A percentile compares a stretch with the other conserved stretches of the same genome.
These are phyloP conservation scores for Trichoderma endophyticum DNA, from an alignment of 2,329 filamentous ascomycete genomes.

Conservation along the genomic window DNA sequence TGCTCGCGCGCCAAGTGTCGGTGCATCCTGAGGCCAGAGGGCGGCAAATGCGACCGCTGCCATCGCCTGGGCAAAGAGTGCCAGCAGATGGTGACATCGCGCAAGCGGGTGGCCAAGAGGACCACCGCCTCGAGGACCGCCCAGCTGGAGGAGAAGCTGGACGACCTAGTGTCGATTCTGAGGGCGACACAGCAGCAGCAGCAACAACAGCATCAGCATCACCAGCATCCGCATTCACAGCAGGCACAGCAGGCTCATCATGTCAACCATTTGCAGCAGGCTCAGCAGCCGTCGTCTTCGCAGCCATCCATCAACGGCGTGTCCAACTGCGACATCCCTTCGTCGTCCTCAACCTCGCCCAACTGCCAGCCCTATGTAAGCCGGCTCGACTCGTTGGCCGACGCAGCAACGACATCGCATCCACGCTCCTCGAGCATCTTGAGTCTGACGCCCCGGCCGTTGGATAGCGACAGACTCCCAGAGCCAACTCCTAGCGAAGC, in stretches of 20 bases:
- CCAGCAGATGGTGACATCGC: conserved; percentile 41
- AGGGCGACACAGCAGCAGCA: conserved; percentile 30
- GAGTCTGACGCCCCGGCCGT: background rate
- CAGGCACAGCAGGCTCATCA: conserved; percentile 17
- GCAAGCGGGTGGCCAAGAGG: conserved; percentile 37
- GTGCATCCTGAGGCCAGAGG: conserved; percentile 40
- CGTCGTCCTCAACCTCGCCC: conserved; percentile 4
- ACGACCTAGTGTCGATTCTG: conserved; percentile 47
- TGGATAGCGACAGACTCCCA: conserved; percentile 23
- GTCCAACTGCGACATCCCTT: background rate
- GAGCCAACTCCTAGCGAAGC: conserved; percentile 37
- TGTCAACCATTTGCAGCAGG: background rate
- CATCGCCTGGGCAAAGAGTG: conserved; percentile 48
- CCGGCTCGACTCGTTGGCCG: conserved; percentile 37
- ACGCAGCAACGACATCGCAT: conserved; percentile 34
- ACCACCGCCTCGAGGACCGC: conserved; percentile 38
- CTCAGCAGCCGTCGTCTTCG: conserved; percentile 18
- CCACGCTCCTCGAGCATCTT: background rate
- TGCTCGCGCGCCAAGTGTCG: conserved; percentile 49
- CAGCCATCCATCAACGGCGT: conserved; percentile 14
- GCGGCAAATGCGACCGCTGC: conserved; percentile 39
- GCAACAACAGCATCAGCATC: conserved; percentile 17
- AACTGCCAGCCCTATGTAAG: conserved; percentile 25
- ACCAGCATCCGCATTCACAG: background rate
- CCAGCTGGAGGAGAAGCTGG: conserved; percentile 49